phyloP scores from a whole-genome alignment of 495 filamentous ascomycete genomes.

The Symbiotaphrina buchneri region DNA sequence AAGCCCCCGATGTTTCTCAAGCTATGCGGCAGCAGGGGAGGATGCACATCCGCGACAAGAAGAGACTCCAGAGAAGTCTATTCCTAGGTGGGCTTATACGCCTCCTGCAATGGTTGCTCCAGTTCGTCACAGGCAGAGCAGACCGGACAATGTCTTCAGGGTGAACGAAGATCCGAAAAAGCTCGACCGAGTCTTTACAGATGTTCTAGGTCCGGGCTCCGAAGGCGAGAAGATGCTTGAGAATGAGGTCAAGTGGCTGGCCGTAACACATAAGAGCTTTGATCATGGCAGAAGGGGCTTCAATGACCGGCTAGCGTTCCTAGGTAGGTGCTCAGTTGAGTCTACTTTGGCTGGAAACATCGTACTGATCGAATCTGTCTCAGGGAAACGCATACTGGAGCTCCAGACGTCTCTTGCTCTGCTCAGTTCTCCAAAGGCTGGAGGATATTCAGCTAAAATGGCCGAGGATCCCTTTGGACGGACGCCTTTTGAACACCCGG shows the following conservation, averaged over 20 bases:
- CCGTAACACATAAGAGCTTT: slow-evolving; percentile 95
- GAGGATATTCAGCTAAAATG: slow-evolving; percentile 7
- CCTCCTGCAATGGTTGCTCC: slow-evolving; percentile 57
- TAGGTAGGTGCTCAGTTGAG: no score
- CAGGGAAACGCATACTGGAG: slow-evolving; percentile 63
- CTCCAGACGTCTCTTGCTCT: slow-evolving; percentile 56
- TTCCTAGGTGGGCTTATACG: slow-evolving; percentile 65
- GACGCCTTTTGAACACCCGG: slow-evolving; percentile 47
- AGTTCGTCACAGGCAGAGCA: slow-evolving; percentile 21
- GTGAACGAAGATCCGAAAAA: slow-evolving; percentile 52
- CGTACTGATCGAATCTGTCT: slow-evolving; percentile 3
- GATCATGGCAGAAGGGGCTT: slow-evolving; percentile 85
- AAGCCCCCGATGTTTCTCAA: no score
- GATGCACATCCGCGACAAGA: no score
- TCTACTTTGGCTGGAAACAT: not conserved
- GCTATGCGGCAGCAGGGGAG: not conserved
- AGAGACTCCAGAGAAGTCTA: slow-evolving; percentile 10
- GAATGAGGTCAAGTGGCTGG: slow-evolving; percentile 90
- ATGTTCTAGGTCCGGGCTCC: slow-evolving; percentile 42
- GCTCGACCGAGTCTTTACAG: slow-evolving; percentile 53
- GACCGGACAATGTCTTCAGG: slow-evolving; percentile 21
- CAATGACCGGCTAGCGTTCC: slow-evolving; percentile 79
- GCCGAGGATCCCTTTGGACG: slow-evolving; percentile 24
- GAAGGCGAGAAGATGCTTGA: slow-evolving; percentile 52
- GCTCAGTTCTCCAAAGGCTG: slow-evolving; percentile 22